Evolutionary conservation across 345 rosid genomes (phyloP).

Genomic region (Camelina laxa): DNA sequence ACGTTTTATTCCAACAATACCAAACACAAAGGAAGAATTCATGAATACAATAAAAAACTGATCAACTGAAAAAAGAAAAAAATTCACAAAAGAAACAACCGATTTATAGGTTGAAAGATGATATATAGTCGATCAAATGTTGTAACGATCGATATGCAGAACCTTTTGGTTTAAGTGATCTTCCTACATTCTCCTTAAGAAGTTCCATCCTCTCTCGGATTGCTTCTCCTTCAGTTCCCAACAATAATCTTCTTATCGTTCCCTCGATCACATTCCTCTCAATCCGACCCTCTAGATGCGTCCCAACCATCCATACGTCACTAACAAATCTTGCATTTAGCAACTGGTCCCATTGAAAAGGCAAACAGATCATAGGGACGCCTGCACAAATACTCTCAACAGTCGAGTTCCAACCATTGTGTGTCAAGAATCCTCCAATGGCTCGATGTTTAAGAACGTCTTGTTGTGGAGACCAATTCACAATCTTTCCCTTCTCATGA

Average conservation of each 20-base stretch:
- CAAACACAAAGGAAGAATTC: background rate
- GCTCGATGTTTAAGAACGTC: conserved; percentile 40
- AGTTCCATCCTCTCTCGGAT: conserved; percentile 32
- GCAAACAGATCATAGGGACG: conserved; percentile 41
- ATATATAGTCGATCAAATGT: conserved; percentile 29
- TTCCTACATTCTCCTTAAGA: conserved; percentile 27
- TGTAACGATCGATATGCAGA: conserved; percentile 23
- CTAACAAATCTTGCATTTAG: conserved; percentile 30
- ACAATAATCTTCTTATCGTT: conserved; percentile 6
- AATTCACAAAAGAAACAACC: background rate
- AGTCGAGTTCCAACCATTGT: conserved; percentile 42
- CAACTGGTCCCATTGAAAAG: conserved; percentile 31
- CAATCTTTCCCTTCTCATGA: conserved; percentile 47
- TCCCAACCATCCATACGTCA: conserved; percentile 38
- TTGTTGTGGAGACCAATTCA: conserved; percentile 38
- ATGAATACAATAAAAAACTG: background rate
- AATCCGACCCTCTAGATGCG: conserved; percentile 27
- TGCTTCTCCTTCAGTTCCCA: conserved; percentile 27
- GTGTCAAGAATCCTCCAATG: conserved; percentile 41
- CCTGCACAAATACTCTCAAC: conserved; percentile 43
- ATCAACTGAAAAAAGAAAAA: background rate
- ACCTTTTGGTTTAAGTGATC: conserved; percentile 32
- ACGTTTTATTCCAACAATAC: background rate
- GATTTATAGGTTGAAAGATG: conserved; percentile 20
- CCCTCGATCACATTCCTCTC: conserved; percentile 34